Evolutionary conservation across 1,139 yeast species (phyloP).

Genomic region (Yamadazyma diospyri): DNA sequence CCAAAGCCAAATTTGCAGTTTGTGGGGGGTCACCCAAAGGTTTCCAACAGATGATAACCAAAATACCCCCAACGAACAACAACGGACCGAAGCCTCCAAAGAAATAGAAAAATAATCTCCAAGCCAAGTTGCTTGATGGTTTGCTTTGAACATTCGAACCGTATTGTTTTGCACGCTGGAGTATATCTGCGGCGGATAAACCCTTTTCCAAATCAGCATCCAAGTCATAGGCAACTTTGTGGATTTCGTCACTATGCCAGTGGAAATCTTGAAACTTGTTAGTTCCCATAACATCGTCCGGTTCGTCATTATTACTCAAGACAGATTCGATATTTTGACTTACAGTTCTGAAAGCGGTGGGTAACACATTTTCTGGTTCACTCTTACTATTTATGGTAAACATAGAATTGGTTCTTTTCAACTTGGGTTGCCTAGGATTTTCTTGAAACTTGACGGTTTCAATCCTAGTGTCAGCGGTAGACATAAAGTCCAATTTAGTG

Average conservation of each 20-base stretch:
- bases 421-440: not conserved
- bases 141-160: slow-evolving; percentile 41
- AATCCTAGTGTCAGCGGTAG: not conserved
- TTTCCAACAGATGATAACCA: slow-evolving; percentile 47
- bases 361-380: slow-evolving; percentile 28
- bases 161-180: slow-evolving; percentile 17
- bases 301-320: slow-evolving; percentile 7
- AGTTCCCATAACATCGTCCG: slow-evolving; percentile 7
- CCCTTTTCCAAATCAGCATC: slow-evolving; percentile 18
- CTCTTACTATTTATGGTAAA: slow-evolving; percentile 9
- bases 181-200: slow-evolving; percentile 15
- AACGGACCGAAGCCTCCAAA: slow-evolving; percentile 53
- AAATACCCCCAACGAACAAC: slow-evolving; percentile 42
- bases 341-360: slow-evolving; percentile 34
- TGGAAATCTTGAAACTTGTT: slow-evolving; percentile 11
- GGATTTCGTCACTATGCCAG: slow-evolving; percentile 24
- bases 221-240: slow-evolving; percentile 22
- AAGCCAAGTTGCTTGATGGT: slow-evolving; percentile 30
- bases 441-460: not conserved
- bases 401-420: slow-evolving; percentile 4
- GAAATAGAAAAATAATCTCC: slow-evolving; percentile 34
- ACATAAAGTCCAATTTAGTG: not conserved
- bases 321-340: slow-evolving; percentile 32
- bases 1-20: slow-evolving; percentile 43
- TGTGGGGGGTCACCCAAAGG: slow-evolving; percentile 53